phyloP scores from a whole-genome alignment of 2,329 filamentous ascomycete genomes.

The Aspergillus floridensis region DNA sequence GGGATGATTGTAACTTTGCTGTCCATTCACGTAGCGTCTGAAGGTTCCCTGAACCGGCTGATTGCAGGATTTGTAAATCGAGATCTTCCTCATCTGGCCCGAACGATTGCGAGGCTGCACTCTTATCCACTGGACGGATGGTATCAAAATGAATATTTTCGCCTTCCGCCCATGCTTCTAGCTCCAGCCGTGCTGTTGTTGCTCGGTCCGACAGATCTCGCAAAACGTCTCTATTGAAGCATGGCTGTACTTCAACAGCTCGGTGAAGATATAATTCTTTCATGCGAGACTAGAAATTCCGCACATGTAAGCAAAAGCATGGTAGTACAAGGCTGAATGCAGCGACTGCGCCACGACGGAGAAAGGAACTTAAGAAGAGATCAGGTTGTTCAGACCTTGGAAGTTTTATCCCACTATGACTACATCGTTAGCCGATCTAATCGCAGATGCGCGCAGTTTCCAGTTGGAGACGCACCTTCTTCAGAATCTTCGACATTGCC shows the following conservation, averaged over 20 bases:
- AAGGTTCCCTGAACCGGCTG: slow-evolving; percentile 74
- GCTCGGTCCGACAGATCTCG: slow-evolving; percentile 95
- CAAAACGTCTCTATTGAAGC: slow-evolving; percentile 96
- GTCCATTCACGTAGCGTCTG: slow-evolving; percentile 77
- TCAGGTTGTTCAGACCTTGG: slow-evolving; percentile 60
- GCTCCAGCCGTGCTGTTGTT: slow-evolving; percentile 89
- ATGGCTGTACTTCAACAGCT: slow-evolving; percentile 95
- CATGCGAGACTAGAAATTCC: slow-evolving; percentile 68
- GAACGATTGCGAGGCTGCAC: slow-evolving; percentile 37
- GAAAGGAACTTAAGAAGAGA: background rate
- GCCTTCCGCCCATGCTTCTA: slow-evolving; percentile 95
- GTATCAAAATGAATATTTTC: slow-evolving; percentile 83
- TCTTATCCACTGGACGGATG: slow-evolving; percentile 40
- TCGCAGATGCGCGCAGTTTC: slow-evolving; percentile 6
- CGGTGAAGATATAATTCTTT: slow-evolving; percentile 96
- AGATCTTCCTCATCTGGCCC: slow-evolving; percentile 85
- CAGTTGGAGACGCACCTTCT: slow-evolving; percentile 63
- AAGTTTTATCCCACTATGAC: slow-evolving; percentile 90
- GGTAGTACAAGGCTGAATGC: background rate
- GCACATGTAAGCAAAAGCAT: slow-evolving; percentile 31
- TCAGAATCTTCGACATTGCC: slow-evolving; percentile 96
- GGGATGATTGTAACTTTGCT: slow-evolving; percentile 62
- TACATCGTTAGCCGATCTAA: slow-evolving; percentile 20
- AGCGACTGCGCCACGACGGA: background rate
- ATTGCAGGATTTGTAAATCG: slow-evolving; percentile 83